Conservation (phyloP, 164 flowering plant species). For the Pachysandra terminalis region DNA sequence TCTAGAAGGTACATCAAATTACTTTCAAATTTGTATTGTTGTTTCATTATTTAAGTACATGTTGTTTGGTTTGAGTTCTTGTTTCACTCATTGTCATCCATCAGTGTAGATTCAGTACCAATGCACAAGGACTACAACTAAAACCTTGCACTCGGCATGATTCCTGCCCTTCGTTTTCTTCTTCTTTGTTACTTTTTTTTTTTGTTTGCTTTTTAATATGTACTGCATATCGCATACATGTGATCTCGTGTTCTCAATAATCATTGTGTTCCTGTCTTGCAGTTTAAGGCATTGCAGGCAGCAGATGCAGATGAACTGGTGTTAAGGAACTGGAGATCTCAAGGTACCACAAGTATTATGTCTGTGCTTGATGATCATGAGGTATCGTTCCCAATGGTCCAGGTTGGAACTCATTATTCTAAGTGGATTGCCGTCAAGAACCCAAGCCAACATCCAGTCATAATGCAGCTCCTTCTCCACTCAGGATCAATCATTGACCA, state of each 20-base stretch:
- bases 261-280: constrained; percentile 8
- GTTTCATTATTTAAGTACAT: too few relatives aligned
- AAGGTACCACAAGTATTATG: constrained; percentile 41
- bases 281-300: constrained; percentile 34
- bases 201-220: background rate
- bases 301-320: constrained; percentile 59
- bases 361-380: constrained; percentile 66
- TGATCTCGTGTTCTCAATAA: background rate
- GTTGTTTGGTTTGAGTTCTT: too few relatives aligned
- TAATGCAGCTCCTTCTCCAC: constrained; percentile 77
- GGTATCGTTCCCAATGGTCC: constrained; percentile 57
- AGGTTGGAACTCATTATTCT: constrained; percentile 51
- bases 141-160: too few relatives aligned
- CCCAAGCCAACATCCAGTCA: constrained; percentile 65
- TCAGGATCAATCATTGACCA: constrained; percentile 58
- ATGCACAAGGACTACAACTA: too few relatives aligned
- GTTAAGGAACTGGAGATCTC: constrained; percentile 66
- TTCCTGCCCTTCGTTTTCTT: too few relatives aligned
- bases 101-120: too few relatives aligned
- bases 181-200: too few relatives aligned
- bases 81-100: too few relatives aligned
- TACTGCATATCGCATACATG: background rate
- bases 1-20: too few relatives aligned
- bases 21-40: too few relatives aligned
- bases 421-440: constrained; percentile 66